phyloP scores from a whole-genome alignment of 2,329 filamentous ascomycete species.

The Cryphonectria naterciae region DNA sequence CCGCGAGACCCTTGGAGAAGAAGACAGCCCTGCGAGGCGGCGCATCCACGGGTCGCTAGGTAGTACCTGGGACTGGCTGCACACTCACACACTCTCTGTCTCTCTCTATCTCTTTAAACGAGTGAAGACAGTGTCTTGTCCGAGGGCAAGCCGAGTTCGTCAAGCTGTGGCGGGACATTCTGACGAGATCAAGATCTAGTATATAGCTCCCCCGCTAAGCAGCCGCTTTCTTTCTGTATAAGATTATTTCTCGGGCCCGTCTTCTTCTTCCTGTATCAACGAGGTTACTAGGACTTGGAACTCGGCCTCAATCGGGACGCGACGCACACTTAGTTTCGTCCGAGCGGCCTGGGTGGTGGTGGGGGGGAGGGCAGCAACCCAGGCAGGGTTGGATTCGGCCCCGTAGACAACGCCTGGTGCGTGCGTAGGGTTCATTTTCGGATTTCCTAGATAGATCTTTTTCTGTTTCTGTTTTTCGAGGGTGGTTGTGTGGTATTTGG shows the following conservation, averaged over 20 bases:
- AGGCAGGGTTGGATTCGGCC: slow-evolving; percentile 4
- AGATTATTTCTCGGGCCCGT: not conserved
- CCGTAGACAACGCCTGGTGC: slow-evolving; percentile 10
- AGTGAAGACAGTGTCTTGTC: not conserved
- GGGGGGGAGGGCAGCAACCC: not conserved
- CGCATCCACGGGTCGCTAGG: not conserved
- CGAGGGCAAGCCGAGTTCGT: not conserved
- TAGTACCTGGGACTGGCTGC: no score
- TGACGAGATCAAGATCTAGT: not conserved
- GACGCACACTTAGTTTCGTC: not conserved
- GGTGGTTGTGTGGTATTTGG: not conserved
- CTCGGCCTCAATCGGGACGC: slow-evolving; percentile 10
- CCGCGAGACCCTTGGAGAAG: not conserved
- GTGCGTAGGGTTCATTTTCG: slow-evolving; percentile 14
- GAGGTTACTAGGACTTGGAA: not conserved
- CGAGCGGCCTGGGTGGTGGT: not conserved
- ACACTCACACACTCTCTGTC: no score
- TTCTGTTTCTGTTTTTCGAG: not conserved
- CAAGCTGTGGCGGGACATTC: not conserved
- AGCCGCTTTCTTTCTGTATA: not conserved
- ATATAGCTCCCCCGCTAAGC: not conserved
- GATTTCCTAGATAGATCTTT: not conserved
- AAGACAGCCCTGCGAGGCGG: not conserved
- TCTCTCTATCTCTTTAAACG: no score
- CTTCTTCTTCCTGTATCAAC: not conserved